Conservation (phyloP, 73 alveolate species). For the Stentor coeruleus region DNA sequence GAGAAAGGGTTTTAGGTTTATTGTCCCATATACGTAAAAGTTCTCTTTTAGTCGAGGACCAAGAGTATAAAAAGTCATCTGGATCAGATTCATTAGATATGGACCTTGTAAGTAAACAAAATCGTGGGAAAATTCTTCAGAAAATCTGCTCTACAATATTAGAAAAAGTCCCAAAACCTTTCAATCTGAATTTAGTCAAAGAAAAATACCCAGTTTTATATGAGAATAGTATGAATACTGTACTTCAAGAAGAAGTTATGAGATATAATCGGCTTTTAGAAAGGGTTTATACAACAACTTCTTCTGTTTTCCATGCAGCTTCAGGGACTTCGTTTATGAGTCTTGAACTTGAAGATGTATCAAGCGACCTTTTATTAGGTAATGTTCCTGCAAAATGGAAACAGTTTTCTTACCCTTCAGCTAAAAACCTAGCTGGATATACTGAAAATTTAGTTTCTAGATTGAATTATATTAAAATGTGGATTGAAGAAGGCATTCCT, state of each 20-base stretch:
- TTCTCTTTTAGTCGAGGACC: conserved; percentile 94
- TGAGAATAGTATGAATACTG: conserved; percentile 97
- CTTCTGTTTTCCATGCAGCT: conserved; percentile 64
- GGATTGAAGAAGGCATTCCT: conserved; percentile 82
- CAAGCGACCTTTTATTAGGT: conserved; percentile 61
- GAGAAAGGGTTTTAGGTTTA: conserved; percentile 20
- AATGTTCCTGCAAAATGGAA: conserved; percentile 74
- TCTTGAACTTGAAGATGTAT: conserved; percentile 74
- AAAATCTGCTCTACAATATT: conserved; percentile 8
- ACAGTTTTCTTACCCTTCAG: conserved; percentile 66
- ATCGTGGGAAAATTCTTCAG: conserved; percentile 75
- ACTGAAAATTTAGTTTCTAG: conserved; percentile 72
- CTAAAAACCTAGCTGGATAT: conserved; percentile 79
- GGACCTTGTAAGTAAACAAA: conserved; percentile 90
- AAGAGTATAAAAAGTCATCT: conserved; percentile 82
- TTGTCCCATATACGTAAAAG: conserved; percentile 77
- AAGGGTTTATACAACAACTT: conserved; percentile 78
- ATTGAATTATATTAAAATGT: conserved; percentile 61
- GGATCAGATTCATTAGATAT: conserved; percentile 88
- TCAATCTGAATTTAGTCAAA: conserved; percentile 84
- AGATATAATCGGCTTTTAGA: conserved; percentile 93
- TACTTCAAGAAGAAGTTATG: conserved; percentile 94
- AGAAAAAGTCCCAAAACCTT: conserved; percentile 88
- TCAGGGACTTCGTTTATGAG: conserved; percentile 71
- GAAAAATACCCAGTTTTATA: conserved; percentile 90